Percentiles rank a stretch among this genome's conserved stretches.
phyloP scores from a whole-genome alignment of 1,139 yeast species.

The Saccharomyces hybrid region DNA sequence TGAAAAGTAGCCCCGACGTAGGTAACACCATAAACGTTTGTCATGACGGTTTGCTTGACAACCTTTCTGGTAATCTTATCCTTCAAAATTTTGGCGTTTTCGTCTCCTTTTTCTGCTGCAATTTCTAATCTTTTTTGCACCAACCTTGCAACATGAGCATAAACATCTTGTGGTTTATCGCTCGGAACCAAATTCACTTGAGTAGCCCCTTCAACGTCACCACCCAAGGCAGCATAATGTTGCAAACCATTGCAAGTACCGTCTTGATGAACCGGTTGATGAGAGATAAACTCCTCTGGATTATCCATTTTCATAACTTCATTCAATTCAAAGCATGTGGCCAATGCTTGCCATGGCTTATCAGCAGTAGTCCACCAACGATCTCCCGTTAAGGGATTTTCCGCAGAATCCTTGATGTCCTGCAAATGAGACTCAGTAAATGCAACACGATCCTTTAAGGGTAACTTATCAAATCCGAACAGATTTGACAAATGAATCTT shows the following conservation, averaged over 20 bases:
- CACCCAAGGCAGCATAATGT: constrained; percentile 97
- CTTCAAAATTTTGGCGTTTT: constrained; percentile 33
- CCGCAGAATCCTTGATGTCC: constrained; percentile 58
- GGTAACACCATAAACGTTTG: constrained; percentile 97
- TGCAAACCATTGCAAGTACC: constrained; percentile 97
- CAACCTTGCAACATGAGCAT: constrained; percentile 69
- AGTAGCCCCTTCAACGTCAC: constrained; percentile 88
- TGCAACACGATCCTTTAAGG: constrained; percentile 64
- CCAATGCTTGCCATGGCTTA: constrained; percentile 92
- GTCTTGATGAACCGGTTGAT: constrained; percentile 92
- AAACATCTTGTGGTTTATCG: constrained; percentile 86
- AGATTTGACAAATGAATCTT: constrained; percentile 86
- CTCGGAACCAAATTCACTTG: constrained; percentile 84
- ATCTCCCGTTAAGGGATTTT: constrained; percentile 52
- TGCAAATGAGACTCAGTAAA: constrained; percentile 66
- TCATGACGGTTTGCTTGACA: constrained; percentile 97
- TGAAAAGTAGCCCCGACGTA: constrained; percentile 89
- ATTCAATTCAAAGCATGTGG: constrained; percentile 72
- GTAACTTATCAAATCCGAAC: constrained; percentile 79
- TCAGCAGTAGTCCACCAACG: constrained; percentile 86
- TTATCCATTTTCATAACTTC: constrained; percentile 65
- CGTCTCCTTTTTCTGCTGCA: constrained; percentile 53
- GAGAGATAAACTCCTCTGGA: constrained; percentile 69
- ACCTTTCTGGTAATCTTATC: constrained; percentile 76
- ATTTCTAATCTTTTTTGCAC: constrained; percentile 51